phyloP scores from a whole-genome alignment of 768 basidiomycete genomes.

The Kwoniella sp. region DNA sequence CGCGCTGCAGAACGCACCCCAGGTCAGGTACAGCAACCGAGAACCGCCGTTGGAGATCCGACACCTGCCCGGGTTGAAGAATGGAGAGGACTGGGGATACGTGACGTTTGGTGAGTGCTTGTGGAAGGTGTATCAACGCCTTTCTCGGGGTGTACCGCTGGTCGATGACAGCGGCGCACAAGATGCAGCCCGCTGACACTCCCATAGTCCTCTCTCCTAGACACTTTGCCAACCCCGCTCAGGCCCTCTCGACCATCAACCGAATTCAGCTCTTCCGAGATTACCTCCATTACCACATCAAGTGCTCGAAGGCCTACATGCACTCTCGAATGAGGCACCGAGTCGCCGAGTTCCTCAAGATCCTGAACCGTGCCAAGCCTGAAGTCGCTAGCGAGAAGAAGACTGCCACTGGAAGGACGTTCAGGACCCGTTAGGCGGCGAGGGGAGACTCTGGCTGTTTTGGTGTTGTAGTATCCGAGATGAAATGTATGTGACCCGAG shows the following conservation, averaged over 20 bases:
- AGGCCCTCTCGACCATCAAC: conserved; percentile 76
- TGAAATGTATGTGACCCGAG: conserved; percentile 4
- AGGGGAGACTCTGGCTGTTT: background rate
- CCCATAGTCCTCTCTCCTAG: conserved; percentile 80
- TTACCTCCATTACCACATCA: conserved; percentile 99
- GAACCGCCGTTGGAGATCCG: conserved; percentile 97
- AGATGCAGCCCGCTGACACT: background rate
- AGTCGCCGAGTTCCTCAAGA: conserved; percentile 76
- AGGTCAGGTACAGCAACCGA: conserved; percentile 89
- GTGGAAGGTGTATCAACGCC: too few species aligned
- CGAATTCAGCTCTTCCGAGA: conserved; percentile 96
- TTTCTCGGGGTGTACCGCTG: background rate
- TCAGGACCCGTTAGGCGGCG: conserved; percentile 26
- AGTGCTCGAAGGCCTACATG: conserved; percentile 93
- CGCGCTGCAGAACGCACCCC: conserved; percentile 91
- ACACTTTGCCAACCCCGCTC: conserved; percentile 71
- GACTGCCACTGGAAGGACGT: conserved; percentile 62
- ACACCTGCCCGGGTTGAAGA: conserved; percentile 72
- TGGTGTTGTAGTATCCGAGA: conserved; percentile 2
- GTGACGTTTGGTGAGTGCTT: conserved; percentile 72
- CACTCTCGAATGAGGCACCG: conserved; percentile 92
- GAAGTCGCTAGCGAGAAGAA: conserved; percentile 77
- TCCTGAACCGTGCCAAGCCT: conserved; percentile 91
- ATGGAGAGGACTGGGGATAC: conserved; percentile 86
- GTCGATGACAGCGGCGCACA: background rate